A percentile compares a stretch with the other conserved stretches of the same genome.
phyloP scores from a whole-genome alignment of 2,329 filamentous ascomycete species.

The Pseudogymnoascus sp. region DNA sequence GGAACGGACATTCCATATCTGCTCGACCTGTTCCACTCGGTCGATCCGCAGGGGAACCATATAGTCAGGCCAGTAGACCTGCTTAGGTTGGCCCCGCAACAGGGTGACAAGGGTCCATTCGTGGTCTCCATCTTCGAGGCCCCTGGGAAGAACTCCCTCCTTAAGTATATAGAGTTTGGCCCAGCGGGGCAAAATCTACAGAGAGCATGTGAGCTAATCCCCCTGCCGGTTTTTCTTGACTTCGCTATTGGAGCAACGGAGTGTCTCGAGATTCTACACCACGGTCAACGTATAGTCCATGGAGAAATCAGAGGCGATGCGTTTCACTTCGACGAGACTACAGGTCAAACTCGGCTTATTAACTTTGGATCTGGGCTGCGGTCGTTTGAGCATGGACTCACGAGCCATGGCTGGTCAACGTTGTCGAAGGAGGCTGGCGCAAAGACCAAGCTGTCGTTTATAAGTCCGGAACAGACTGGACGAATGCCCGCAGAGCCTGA shows the following conservation, averaged over 20 bases:
- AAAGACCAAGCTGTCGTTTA: slow-evolving; percentile 83
- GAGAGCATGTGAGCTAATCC: slow-evolving; percentile 32
- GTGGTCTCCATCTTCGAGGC: slow-evolving; percentile 76
- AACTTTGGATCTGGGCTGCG: slow-evolving; percentile 82
- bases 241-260: slow-evolving; percentile 86
- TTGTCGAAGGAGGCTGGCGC: slow-evolving; percentile 79
- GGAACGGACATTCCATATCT: slow-evolving; percentile 81
- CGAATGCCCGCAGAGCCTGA: slow-evolving; percentile 89
- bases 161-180: slow-evolving; percentile 67
- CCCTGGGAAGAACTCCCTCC: slow-evolving; percentile 67
- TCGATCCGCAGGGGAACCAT: slow-evolving; percentile 67
- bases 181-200: slow-evolving; percentile 43
- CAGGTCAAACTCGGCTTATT: slow-evolving; percentile 67
- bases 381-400: slow-evolving; percentile 84
- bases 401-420: slow-evolving; percentile 77
- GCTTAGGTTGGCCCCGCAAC: slow-evolving; percentile 60
- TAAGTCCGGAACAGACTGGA: slow-evolving; percentile 91
- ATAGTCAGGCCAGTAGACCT: slow-evolving; percentile 78
- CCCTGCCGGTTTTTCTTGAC: slow-evolving; percentile 72
- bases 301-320: slow-evolving; percentile 87
- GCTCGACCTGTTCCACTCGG: slow-evolving; percentile 63
- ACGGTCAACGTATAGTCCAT: slow-evolving; percentile 78
- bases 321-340: slow-evolving; percentile 75
- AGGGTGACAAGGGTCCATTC: slow-evolving; percentile 64
- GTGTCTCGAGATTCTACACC: slow-evolving; percentile 85